Conservation (phyloP, 176 grass and related monocot genomes). For the Thinopyrum elongatum region DNA sequence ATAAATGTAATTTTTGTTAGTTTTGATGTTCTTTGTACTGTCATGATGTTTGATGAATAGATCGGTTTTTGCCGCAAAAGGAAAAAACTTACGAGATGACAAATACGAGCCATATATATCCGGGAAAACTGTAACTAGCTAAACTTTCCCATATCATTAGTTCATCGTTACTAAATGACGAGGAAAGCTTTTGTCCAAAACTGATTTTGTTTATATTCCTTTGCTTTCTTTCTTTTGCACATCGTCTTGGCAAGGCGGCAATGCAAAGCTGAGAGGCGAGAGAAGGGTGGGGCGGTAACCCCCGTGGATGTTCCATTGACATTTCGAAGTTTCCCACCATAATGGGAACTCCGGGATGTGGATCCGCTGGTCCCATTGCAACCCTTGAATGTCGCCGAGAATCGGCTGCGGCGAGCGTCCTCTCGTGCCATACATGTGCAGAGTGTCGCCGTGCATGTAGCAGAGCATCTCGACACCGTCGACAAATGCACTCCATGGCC, state of each 20-base stretch:
- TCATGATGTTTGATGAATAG: too few relatives aligned
- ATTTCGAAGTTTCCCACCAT: neutral
- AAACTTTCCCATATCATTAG: too few relatives aligned
- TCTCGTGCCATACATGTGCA: neutral
- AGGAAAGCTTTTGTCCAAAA: too few relatives aligned
- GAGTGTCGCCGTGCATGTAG: neutral
- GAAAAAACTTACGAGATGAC: too few relatives aligned
- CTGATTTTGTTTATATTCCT: neutral
- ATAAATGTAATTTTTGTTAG: too few relatives aligned
- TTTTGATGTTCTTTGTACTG: too few relatives aligned
- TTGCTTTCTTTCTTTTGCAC: neutral
- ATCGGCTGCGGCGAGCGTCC: neutral
- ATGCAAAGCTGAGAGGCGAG: neutral
- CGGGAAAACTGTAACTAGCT: too few relatives aligned
- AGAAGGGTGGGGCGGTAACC: neutral
- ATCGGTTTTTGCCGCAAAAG: too few relatives aligned
- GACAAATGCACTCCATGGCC: neutral
- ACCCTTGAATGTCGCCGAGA: neutral
- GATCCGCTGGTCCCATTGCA: neutral
- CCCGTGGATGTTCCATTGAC: neutral
- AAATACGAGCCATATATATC: too few relatives aligned
- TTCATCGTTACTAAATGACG: too few relatives aligned
- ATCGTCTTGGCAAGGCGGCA: neutral
- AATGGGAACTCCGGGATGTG: neutral
- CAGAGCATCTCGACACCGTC: neutral